Base-by-base conservation (phyloP, 2,329 filamentous ascomycete species). In the Arthrobotrys conoides region DNA sequence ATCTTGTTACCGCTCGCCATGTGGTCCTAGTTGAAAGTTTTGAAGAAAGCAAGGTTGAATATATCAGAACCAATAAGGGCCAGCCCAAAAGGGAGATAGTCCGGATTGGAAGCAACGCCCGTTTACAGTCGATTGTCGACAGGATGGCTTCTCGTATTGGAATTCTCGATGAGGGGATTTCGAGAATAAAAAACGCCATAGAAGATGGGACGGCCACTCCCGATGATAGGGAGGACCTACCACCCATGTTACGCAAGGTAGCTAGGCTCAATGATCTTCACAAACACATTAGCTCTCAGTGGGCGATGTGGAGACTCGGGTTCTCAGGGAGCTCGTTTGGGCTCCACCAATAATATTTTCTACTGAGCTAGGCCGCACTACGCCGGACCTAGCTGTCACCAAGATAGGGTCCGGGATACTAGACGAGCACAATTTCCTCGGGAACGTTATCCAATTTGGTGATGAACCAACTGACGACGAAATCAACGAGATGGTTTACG, bases 261-360 rank as follows among this genome's bases (percentile, higher is more conserved):
- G 24, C 27, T 57, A 12, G 18, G n/a, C 27, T 33, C 27, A 20
- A 36, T 16, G 51, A 36, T 16, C 51, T 36, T 57, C 27, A 57
- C 10, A 36, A 36, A 20, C 14, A 36, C 5, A 57, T 36, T 14
- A 20, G 27, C 36, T 36, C 51, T 4, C 51, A 57, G 9, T 57
- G 20, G 24, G 51, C 27, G 36, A 57, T 36, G 51, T 57, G n/a
- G 30, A 59, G 18, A 38, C n/a, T 18, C 55, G 55, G 9, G 55
- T 41, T 59, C 33, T 59, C n/a, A 18, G 55, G 6, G 55, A 41
- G n/a, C 33, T 59, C n/a, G 55, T 59, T 41, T 59, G 51, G 51
- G 55, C 55, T 1, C 55, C 55, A 9, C 33, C 55, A 24, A 16
- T 59, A 22, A 57, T 3, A 4, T 59, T 59, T 22, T 38, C 55